These are phyloP conservation scores for Cucurbitaria berberidis DNA, from an alignment of 2,329 filamentous ascomycete species.

Conservation along the genomic window DNA sequence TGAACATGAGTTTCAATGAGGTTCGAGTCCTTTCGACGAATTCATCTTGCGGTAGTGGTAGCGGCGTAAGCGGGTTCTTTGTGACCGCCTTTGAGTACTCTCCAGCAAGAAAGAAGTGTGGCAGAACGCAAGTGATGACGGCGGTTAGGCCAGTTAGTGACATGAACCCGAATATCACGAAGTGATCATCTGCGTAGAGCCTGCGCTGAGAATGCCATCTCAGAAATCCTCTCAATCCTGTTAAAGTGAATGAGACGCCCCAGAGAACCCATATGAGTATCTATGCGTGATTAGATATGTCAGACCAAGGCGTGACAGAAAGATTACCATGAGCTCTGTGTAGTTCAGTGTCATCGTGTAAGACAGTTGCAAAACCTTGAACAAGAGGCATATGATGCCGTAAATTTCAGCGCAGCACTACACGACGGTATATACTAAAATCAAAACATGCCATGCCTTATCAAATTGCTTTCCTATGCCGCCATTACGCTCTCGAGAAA, in stretches of 20 bases:
- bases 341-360: background rate
- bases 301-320: background rate
- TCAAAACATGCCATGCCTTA: too few species aligned
- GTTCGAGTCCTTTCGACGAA: constrained; percentile 1
- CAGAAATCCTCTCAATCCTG: background rate
- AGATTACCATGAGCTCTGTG: background rate
- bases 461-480: too few species aligned
- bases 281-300: background rate
- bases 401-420: background rate
- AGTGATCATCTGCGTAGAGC: background rate
- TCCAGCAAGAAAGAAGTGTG: constrained; percentile 6
- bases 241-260: background rate
- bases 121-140: constrained; percentile 3
- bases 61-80: background rate
- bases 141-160: background rate
- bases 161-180: constrained; percentile 3
- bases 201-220: constrained; percentile 1
- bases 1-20: constrained; percentile 9
- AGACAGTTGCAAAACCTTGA: background rate
- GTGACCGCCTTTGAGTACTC: constrained; percentile 2
- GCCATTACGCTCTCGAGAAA: too few species aligned
- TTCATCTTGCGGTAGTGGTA: constrained; percentile 1
- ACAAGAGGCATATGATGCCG: background rate
- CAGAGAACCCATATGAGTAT: background rate
- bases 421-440: too few species aligned